Evolutionary conservation across 2,329 filamentous ascomycete species (phyloP).

Genomic region (Stagonosporopsis vannaccii): DNA sequence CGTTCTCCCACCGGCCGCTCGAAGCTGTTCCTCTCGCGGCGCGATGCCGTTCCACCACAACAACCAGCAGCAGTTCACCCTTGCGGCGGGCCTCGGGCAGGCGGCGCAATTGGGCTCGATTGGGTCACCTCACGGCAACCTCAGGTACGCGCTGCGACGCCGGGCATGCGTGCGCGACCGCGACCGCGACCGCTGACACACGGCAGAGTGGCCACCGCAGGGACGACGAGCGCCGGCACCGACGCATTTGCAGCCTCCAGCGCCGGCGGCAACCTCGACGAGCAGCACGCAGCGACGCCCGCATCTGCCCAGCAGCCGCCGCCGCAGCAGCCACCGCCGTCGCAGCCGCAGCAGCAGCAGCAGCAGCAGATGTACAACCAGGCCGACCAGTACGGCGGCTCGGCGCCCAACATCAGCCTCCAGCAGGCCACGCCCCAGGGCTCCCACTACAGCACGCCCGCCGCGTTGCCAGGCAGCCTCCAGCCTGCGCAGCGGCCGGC

Average conservation of each 20-base stretch:
- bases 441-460: slow-evolving; percentile 54
- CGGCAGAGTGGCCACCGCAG: slow-evolving; percentile 45
- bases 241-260: slow-evolving; percentile 53
- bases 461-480: slow-evolving; percentile 65
- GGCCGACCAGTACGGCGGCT: slow-evolving; percentile 57
- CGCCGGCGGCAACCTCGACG: slow-evolving; percentile 58
- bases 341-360: slow-evolving; percentile 13
- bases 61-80: slow-evolving; percentile 19
- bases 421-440: slow-evolving; percentile 62
- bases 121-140: slow-evolving; percentile 53
- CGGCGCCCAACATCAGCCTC: slow-evolving; percentile 64
- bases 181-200: neutral
- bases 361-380: slow-evolving; percentile 54
- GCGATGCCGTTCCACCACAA: slow-evolving; percentile 50
- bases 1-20: slow-evolving; percentile 7
- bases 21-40: slow-evolving; percentile 20
- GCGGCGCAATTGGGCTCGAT: slow-evolving; percentile 57
- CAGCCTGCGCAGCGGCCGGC: slow-evolving; percentile 63
- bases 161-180: neutral
- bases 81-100: slow-evolving; percentile 54
- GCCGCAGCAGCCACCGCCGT: slow-evolving; percentile 2
- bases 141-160: slow-evolving; percentile 29
- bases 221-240: slow-evolving; percentile 53
- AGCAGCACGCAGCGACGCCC: slow-evolving; percentile 62
- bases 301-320: slow-evolving; percentile 30